phyloP scores from a whole-genome alignment of 345 rosid species.

The Eucalyptus sideroxylon region DNA sequence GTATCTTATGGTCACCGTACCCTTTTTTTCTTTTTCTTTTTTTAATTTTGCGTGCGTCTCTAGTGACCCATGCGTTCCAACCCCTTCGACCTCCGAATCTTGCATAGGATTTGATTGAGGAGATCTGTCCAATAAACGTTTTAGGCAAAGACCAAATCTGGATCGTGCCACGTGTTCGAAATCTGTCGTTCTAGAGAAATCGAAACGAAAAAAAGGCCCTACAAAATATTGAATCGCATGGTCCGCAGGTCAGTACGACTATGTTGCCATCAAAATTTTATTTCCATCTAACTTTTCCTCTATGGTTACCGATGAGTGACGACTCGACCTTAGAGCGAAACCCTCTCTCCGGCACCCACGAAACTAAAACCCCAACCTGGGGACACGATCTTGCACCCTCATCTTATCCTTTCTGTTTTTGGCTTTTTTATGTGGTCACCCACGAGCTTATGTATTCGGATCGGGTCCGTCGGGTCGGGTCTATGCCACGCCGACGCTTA shows the following conservation, averaged over 20 bases:
- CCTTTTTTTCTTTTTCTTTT: too few relatives aligned
- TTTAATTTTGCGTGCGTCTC: too few relatives aligned
- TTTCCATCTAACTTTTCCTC: not conserved
- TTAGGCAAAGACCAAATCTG: not conserved
- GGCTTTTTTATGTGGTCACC: not conserved
- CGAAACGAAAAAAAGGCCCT: not conserved
- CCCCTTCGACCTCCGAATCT: not conserved
- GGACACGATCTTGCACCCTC: not conserved
- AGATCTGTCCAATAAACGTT: not conserved
- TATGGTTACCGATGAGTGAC: not conserved
- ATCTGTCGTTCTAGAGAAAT: not conserved
- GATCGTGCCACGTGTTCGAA: not conserved
- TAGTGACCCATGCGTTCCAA: not conserved
- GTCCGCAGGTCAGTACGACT: accelerated
- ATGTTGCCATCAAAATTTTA: not conserved
- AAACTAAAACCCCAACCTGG: not conserved
- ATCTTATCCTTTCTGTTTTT: not conserved
- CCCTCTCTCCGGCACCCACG: not conserved
- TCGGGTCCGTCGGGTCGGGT: not conserved
- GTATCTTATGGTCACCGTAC: too few relatives aligned
- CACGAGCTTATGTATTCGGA: not conserved
- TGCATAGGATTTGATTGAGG: not conserved
- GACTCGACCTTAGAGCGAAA: not conserved
- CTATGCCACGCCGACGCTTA: not conserved
- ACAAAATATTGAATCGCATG: not conserved